These are phyloP conservation scores for Silene latifolia DNA, from an alignment of 148 eudicot species.

Conservation along the genomic window DNA sequence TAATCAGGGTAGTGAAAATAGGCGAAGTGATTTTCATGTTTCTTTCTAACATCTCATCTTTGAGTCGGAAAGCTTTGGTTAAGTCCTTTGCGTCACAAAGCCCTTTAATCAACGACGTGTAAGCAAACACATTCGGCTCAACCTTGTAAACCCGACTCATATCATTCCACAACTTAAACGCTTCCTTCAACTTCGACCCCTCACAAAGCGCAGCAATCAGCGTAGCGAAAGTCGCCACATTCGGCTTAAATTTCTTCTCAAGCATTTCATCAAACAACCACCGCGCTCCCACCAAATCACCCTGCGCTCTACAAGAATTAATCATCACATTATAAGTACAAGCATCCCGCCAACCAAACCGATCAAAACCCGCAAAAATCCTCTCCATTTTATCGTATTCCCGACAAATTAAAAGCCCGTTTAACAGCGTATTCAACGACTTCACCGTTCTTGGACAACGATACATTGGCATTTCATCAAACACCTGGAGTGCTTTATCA, in stretches of 20 bases:
- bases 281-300: slow-evolving; percentile 52
- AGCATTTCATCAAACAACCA: slow-evolving; percentile 76
- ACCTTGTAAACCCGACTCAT: slow-evolving; percentile 46
- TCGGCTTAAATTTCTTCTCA: slow-evolving; percentile 43
- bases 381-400: slow-evolving; percentile 41
- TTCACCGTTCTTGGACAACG: slow-evolving; percentile 55
- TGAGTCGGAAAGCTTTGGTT: slow-evolving; percentile 44
- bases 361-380: slow-evolving; percentile 37
- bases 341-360: slow-evolving; percentile 49
- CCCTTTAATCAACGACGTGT: slow-evolving; percentile 59
- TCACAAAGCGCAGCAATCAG: slow-evolving; percentile 55
- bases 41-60: slow-evolving; percentile 54
- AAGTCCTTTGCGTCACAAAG: slow-evolving; percentile 45
- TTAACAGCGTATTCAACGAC: slow-evolving; percentile 60
- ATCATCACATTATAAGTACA: slow-evolving; percentile 75
- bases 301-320: slow-evolving; percentile 34
- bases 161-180: slow-evolving; percentile 45
- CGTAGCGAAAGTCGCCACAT: slow-evolving; percentile 59
- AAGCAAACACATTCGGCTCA: slow-evolving; percentile 43
- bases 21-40: slow-evolving; percentile 31
- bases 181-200: slow-evolving; percentile 38
- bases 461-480: slow-evolving; percentile 52
- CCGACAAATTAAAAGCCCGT: slow-evolving; percentile 45
- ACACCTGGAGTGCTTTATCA: slow-evolving; percentile 42
- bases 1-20: slow-evolving; percentile 55